Evolutionary conservation across 768 basidiomycete genomes (phyloP).

Genomic region (Auricularia heimuer): DNA sequence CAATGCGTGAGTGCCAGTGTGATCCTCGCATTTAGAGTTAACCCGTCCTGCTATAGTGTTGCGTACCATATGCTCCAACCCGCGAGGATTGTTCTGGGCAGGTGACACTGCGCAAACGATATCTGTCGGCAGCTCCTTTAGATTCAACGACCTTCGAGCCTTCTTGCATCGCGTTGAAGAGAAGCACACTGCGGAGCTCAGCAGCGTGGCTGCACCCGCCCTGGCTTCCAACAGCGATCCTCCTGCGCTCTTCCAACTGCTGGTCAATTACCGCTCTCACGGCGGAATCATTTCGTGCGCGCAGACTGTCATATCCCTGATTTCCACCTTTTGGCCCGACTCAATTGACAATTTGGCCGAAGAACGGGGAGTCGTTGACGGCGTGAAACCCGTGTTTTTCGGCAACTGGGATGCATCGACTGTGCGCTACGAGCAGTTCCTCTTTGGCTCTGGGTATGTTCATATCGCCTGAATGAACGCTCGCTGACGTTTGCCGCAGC

Average conservation of each 20-base stretch:
- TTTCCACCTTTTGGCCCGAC: constrained; percentile 51
- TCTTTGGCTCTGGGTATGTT: constrained; percentile 24
- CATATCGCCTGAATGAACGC: neutral
- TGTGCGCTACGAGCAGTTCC: constrained; percentile 41
- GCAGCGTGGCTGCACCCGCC: neutral
- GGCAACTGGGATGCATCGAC: constrained; percentile 28
- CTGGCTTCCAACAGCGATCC: neutral
- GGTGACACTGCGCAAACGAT: constrained; percentile 78
- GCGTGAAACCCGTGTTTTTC: constrained; percentile 50
- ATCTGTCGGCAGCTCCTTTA: constrained; percentile 59
- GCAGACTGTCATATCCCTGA: constrained; percentile 51
- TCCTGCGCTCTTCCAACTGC: constrained; percentile 38
- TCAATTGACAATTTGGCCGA: constrained; percentile 48
- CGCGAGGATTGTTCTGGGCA: constrained; percentile 65
- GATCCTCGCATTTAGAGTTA: neutral
- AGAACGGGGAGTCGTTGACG: constrained; percentile 47
- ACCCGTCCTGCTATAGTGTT: constrained; percentile 35
- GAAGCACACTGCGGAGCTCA: constrained; percentile 8
- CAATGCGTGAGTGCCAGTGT: constrained; percentile 32
- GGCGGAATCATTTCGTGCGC: constrained; percentile 69
- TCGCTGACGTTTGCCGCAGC: neutral
- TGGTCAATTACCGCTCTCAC: constrained; percentile 61
- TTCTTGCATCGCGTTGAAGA: constrained; percentile 58
- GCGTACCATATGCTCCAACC: constrained; percentile 50
- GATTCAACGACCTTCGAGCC: constrained; percentile 62